Conservation (phyloP, 345 rosid genomes). For the Turnera subulata region DNA sequence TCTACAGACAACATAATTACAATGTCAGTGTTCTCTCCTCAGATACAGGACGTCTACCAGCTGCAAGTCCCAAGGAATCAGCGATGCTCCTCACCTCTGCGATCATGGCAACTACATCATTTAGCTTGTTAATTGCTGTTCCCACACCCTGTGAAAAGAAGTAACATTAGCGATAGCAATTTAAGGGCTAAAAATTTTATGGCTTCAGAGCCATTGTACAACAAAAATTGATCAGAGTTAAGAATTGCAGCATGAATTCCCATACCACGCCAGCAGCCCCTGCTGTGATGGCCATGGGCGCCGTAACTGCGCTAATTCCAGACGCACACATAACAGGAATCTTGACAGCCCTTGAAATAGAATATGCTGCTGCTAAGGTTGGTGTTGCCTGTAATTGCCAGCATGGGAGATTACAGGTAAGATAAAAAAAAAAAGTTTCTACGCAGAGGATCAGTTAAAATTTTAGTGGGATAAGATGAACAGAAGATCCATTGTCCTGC, state of each 20-base stretch:
- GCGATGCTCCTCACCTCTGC: conserved; percentile 57
- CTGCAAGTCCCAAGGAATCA: conserved; percentile 30
- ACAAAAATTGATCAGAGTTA: too few relatives aligned
- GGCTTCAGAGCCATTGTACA: too few relatives aligned
- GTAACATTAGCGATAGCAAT: not conserved
- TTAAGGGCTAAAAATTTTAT: too few relatives aligned
- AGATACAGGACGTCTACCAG: conserved; percentile 1
- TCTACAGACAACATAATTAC: conserved; percentile 8
- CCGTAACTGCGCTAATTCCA: conserved; percentile 57
- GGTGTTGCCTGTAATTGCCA: conserved; percentile 41
- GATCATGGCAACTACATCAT: conserved; percentile 55
- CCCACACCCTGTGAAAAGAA: conserved; percentile 44
- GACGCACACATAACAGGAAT: conserved; percentile 64
- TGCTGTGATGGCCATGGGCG: conserved; percentile 66
- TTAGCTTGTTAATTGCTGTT: conserved; percentile 57
- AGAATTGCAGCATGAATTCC: not conserved
- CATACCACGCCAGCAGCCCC: conserved; percentile 69
- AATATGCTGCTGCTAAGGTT: conserved; percentile 57
- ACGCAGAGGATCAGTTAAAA: too few relatives aligned
- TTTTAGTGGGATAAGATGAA: too few relatives aligned
- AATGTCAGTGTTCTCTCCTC: conserved; percentile 16
- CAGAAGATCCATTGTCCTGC: too few relatives aligned
- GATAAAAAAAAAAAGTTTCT: too few relatives aligned
- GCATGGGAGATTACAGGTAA: not conserved
- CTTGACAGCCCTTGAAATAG: conserved; percentile 52